Evolutionary conservation across 225 moss, liverwort and hornwort species (phyloP), one percentile per base, ranked within the genome.

Genomic region (Neckera pumila): DNA sequence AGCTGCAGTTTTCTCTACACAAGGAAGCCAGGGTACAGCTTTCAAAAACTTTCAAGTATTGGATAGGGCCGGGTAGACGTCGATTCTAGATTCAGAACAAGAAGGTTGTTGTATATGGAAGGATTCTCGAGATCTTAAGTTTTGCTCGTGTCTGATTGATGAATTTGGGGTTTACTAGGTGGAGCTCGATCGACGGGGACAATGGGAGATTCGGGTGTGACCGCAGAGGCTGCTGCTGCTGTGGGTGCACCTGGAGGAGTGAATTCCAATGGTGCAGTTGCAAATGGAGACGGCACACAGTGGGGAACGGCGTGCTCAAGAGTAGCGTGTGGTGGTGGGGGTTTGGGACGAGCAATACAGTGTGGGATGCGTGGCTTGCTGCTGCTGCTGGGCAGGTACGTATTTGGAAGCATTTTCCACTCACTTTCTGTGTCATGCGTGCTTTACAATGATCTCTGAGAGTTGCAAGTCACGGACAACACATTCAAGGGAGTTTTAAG

Each of bases 321-420:
- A 85, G 43, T 61, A 17, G 33, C 34, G 8, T 9, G 34, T 17
- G 86, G 65, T 33, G 67, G 76, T 69, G 47, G 4, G 54, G 54
- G 38, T 56, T 89, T 5, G 64, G 87, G 92, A 34, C 61, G 84
- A 85, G 76, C 76, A 85, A 84, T 71, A 80, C 93, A 11, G 59
- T 85, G 43, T 89, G 82, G 26, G 93, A 95, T 86, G 92, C 94
- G 1, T 93, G 94, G 93, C 92, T 95, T 64, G 82, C 92, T 19
- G 94, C 90, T 77, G 89, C 95, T 30, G 90, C 93, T 85, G 92
- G 88, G 57, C 95, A 95, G 93, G 95, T 94, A 45, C 45, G 45
- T 45, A 69, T 38, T 54, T 23, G 7, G 53, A 54, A 34, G 34
- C 53, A 23, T 77, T 34, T 54, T 30, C 2, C 47, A 47, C 26